Conservation (phyloP, 1,284 basidiomycete genomes). For the Mycena sp. region DNA sequence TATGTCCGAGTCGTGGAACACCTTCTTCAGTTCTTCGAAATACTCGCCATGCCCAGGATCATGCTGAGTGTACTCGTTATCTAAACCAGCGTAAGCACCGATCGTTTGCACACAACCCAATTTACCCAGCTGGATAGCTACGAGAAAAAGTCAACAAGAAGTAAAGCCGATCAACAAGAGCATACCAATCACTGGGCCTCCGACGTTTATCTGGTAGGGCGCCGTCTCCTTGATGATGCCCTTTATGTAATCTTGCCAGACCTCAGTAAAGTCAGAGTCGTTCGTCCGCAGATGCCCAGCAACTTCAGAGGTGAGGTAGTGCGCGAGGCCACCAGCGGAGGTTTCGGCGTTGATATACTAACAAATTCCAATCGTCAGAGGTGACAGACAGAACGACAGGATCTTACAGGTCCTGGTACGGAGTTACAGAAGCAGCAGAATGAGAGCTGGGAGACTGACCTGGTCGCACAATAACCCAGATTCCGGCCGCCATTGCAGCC, state of each 20-base stretch:
- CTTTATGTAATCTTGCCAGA: conserved; percentile 78
- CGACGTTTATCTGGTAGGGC: conserved; percentile 73
- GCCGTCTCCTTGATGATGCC: conserved; percentile 68
- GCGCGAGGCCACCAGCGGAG: conserved; percentile 81
- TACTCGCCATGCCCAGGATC: conserved; percentile 62
- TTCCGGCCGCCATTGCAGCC: conserved; percentile 66
- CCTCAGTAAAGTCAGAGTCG: conserved; percentile 69
- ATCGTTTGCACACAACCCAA: neutral
- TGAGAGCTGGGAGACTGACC: conserved; percentile 44
- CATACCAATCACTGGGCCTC: conserved; percentile 80
- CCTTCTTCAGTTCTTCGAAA: conserved; percentile 68
- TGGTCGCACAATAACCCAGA: conserved; percentile 74
- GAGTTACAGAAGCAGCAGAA: neutral
- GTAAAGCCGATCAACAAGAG: conserved; percentile 12
- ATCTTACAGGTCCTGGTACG: conserved; percentile 44
- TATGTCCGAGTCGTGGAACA: conserved; percentile 64
- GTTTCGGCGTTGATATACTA: conserved; percentile 85
- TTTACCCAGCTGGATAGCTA: conserved; percentile 75
- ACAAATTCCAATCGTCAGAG: neutral
- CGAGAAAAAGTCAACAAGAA: neutral
- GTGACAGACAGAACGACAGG: neutral
- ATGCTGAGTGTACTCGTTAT: conserved; percentile 80
- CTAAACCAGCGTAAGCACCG: conserved; percentile 42
- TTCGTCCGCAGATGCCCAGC: conserved; percentile 75
- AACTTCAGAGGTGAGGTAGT: conserved; percentile 79